Percentiles rank a stretch among this genome's conserved stretches.
Conservation (phyloP, 805 yeast genomes). For the Candida verbasci region DNA sequence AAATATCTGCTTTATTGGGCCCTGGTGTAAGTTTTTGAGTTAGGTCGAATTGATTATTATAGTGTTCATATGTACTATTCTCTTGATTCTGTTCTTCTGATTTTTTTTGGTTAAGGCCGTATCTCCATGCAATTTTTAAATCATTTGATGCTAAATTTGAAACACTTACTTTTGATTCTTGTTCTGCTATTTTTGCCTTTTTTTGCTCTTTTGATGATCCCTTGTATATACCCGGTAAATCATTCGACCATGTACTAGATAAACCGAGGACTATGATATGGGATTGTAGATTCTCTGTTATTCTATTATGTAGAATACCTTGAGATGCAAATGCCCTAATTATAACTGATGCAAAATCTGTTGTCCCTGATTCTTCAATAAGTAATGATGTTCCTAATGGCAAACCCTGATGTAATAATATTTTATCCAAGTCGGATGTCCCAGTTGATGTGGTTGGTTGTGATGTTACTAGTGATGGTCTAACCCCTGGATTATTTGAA, state of each 20-base stretch:
- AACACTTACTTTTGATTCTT: constrained; percentile 64
- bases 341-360: constrained; percentile 77
- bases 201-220: constrained; percentile 66
- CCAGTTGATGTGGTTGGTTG: constrained; percentile 81
- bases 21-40: constrained; percentile 67
- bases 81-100: constrained; percentile 4
- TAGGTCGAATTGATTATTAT: constrained; percentile 68
- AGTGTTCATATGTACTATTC: constrained; percentile 41
- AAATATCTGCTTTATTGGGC: constrained; percentile 57
- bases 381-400: constrained; percentile 73
- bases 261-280: constrained; percentile 64
- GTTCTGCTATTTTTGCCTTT: constrained; percentile 50
- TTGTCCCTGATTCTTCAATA: constrained; percentile 80
- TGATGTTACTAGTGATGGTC: constrained; percentile 75
- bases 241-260: constrained; percentile 56
- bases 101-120: constrained; percentile 48
- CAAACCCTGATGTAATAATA: constrained; percentile 76
- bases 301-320: constrained; percentile 64
- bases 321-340: constrained; percentile 70
- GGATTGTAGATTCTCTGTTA: constrained; percentile 40
- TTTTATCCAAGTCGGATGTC: constrained; percentile 64
- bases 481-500: constrained; percentile 49
- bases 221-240: constrained; percentile 72
- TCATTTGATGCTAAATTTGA: constrained; percentile 44
- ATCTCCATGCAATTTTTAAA: constrained; percentile 92